These are phyloP conservation scores for Diplodia mutila DNA, from an alignment of 2,329 filamentous ascomycete species.

Conservation along the genomic window DNA sequence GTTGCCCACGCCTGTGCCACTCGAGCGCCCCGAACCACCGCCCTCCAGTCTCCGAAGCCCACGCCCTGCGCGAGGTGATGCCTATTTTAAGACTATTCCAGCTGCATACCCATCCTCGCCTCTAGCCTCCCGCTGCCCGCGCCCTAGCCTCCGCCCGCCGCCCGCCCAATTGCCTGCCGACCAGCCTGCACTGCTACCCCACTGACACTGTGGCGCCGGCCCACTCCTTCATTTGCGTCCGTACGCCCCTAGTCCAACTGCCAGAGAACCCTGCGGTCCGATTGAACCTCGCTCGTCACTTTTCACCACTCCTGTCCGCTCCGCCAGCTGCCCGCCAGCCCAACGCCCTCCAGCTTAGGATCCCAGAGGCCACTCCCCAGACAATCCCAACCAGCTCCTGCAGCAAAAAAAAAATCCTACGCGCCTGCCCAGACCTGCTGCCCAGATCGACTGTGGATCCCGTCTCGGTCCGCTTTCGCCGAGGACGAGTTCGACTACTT, in stretches of 20 bases:
- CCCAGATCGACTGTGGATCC: constrained; percentile 24
- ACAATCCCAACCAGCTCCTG: background rate
- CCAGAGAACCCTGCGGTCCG: constrained; percentile 9
- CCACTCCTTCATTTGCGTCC: constrained; percentile 22
- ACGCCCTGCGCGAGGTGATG: constrained; percentile 3
- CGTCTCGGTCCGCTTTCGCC: constrained; percentile 25
- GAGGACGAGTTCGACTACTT: constrained; percentile 6
- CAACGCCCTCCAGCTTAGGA: background rate
- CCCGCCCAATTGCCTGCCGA: constrained; percentile 1
- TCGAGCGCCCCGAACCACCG: background rate
- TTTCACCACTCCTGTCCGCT: background rate
- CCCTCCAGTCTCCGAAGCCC: background rate
- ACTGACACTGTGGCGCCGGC: constrained; percentile 20
- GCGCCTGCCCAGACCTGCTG: constrained; percentile 11
- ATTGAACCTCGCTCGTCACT: background rate
- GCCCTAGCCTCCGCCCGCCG: constrained; percentile 12
- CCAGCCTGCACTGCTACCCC: constrained; percentile 13
- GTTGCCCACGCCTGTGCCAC: constrained; percentile 5
- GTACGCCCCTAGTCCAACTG: constrained; percentile 1
- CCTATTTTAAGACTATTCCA: constrained; percentile 26
- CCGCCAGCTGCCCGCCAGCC: background rate
- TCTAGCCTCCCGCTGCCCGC: constrained; percentile 18
- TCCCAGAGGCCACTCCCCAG: background rate
- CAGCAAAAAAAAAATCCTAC: background rate
- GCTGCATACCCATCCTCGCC: constrained; percentile 14